Conservation (phyloP, 306 rosid species). For the Trichosanthes truncata region DNA sequence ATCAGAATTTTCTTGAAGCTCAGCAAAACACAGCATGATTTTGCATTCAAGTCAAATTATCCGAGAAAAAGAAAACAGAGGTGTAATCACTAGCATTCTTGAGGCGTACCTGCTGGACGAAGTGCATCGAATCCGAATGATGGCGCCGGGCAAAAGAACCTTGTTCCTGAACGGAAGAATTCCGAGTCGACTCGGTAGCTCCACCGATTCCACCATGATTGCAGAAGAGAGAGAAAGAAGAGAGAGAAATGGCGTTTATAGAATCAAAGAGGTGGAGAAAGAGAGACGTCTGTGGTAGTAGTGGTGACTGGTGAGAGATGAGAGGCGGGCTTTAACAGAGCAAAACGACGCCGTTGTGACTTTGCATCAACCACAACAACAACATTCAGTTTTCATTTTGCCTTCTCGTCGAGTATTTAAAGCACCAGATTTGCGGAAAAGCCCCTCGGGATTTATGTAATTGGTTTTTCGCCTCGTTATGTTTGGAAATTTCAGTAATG, state of each 20-base stretch:
- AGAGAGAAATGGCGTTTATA: background rate
- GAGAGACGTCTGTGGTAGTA: constrained; percentile 2
- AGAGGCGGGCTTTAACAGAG: background rate
- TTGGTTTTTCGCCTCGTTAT: background rate
- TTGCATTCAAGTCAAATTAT: background rate
- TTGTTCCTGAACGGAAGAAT: constrained; percentile 96
- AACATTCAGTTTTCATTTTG: background rate
- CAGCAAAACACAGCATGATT: background rate
- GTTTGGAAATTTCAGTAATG: background rate
- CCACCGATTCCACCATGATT: constrained; percentile 76
- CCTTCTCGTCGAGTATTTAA: background rate
- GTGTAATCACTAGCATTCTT: background rate
- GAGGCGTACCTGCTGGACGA: constrained; percentile 66
- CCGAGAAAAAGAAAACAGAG: background rate
- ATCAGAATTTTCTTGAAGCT: background rate
- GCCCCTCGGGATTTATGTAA: background rate
- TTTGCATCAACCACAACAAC: background rate
- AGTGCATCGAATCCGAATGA: constrained; percentile 95
- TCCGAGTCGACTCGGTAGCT: constrained; percentile 87
- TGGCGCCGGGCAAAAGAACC: constrained; percentile 95
- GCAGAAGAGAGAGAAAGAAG: background rate
- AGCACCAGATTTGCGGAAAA: background rate
- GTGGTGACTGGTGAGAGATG: background rate
- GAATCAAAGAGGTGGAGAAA: background rate
- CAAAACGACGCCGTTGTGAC: background rate